Base-by-base conservation (phyloP, 2,329 filamentous ascomycete genomes). In the Ustulina deusta region DNA sequence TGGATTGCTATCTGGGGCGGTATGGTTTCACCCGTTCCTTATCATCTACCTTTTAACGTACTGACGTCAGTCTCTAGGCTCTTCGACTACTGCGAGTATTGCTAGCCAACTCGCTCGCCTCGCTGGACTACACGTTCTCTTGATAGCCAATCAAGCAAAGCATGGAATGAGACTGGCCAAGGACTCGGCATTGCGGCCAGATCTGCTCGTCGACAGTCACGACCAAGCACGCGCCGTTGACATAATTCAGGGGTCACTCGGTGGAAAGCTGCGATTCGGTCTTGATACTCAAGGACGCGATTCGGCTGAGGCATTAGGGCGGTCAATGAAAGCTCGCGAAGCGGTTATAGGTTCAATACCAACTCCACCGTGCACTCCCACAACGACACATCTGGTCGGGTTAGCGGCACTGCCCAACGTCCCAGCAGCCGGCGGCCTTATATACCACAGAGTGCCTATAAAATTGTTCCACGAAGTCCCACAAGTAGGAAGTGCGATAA, bases 1-100 rank as follows among this genome's bases (percentile, higher is more conserved):
- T 93, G 90, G 87, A 79, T 94, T 44, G 88, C 87, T 1, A 87
- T 94, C 54, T 94, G 91, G 91, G 91, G 91, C 64, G 91, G 83
- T 60, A 60, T 51, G 13, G 57, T 60, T 60, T 51, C 57, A 60
- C 32, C 32, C n/a, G 29, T 48, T 59, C 34, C 32, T 38, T 51
- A 51, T 27, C 20, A 60, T 29, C 57, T 48, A 32, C 46, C 32
- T 60, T 20, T 60, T 38, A 38, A 51, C 22, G n/a, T 60, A 51
- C 32, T 60, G 57, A 60, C 57, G 34, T 60, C 57, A 51, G 46
- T 49, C 46, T 60, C 44, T 40, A 60, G 57, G 57, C 1, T 93
- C 90, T 1, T 91, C 90, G 0, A 92, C 90, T 0, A 92, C 89
- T 0, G 91, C 90, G 0, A 86, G 89, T 69, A 82, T 92, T 6